phyloP scores from a whole-genome alignment of 2,329 filamentous ascomycete genomes.

The Cercospora sojina region DNA sequence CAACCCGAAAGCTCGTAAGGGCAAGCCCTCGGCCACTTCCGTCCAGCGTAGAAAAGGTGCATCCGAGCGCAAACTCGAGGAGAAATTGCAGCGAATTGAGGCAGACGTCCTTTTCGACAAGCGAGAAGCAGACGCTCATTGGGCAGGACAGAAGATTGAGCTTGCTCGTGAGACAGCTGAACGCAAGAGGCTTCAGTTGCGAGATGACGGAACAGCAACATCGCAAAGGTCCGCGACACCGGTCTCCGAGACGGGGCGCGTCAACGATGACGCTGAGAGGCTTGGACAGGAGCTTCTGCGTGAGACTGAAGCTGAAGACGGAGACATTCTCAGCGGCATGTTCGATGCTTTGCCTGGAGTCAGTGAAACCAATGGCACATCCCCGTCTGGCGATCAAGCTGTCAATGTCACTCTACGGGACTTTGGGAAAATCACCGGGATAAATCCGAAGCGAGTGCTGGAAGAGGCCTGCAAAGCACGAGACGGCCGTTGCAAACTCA shows the following conservation, averaged over 20 bases:
- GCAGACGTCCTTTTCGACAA: constrained; percentile 57
- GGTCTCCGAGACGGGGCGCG: constrained; percentile 39
- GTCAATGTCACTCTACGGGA: constrained; percentile 66
- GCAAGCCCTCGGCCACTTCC: constrained; percentile 40
- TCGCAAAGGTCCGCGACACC: neutral
- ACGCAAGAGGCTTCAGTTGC: constrained; percentile 33
- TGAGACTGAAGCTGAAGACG: constrained; percentile 55
- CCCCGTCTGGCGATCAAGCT: constrained; percentile 24
- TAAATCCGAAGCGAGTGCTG: constrained; percentile 71
- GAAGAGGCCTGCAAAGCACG: constrained; percentile 87
- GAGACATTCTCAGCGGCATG: constrained; percentile 57
- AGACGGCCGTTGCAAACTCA: constrained; percentile 67
- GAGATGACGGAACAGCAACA: constrained; percentile 18
- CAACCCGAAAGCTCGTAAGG: constrained; percentile 58
- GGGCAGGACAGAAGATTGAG: constrained; percentile 46
- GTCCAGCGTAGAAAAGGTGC: constrained; percentile 42
- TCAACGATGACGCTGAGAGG: constrained; percentile 52
- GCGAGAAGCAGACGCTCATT: constrained; percentile 47
- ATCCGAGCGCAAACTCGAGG: constrained; percentile 64
- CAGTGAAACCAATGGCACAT: constrained; percentile 38
- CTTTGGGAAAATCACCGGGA: constrained; percentile 78
- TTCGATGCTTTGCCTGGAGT: constrained; percentile 47
- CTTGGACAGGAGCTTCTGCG: constrained; percentile 35
- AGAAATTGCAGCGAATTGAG: constrained; percentile 74
- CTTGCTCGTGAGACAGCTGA: constrained; percentile 44